phyloP scores from a whole-genome alignment of 2,329 filamentous ascomycete species.

The Aspergillus intermedius region DNA sequence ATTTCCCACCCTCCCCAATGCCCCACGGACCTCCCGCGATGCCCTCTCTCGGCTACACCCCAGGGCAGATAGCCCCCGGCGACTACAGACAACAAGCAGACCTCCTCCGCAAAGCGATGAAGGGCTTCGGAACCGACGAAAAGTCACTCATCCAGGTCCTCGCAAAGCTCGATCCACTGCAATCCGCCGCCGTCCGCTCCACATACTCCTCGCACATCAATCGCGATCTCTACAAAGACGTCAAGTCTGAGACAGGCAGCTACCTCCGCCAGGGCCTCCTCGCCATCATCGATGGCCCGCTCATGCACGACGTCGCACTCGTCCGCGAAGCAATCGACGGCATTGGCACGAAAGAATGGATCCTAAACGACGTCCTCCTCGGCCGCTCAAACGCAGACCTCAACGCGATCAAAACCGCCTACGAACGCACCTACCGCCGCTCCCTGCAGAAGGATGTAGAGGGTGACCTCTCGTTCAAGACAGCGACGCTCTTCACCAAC shows the following conservation, averaged over 20 bases:
- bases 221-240: constrained; percentile 66
- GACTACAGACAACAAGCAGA: constrained; percentile 65
- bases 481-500: constrained; percentile 76
- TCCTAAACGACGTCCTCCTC: constrained; percentile 81
- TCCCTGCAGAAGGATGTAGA: constrained; percentile 66
- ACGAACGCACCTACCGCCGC: constrained; percentile 60
- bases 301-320: constrained; percentile 67
- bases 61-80: constrained; percentile 59
- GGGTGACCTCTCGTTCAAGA: constrained; percentile 77
- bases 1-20: constrained; percentile 21
- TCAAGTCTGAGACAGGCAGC: constrained; percentile 69
- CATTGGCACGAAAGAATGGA: constrained; percentile 74
- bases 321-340: constrained; percentile 69
- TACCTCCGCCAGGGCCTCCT: constrained; percentile 70
- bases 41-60: constrained; percentile 68
- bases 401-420: constrained; percentile 73
- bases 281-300: constrained; percentile 69
- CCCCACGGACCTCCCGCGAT: constrained; percentile 50
- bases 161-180: constrained; percentile 67
- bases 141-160: constrained; percentile 65
- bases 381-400: constrained; percentile 81
- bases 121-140: constrained; percentile 87
- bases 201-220: constrained; percentile 60
- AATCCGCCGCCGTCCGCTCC: constrained; percentile 61
- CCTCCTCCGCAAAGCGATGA: constrained; percentile 74